Base-by-base conservation (phyloP, 371 early-diverging fungal genomes). In the Choanephora cucurbitarum region DNA sequence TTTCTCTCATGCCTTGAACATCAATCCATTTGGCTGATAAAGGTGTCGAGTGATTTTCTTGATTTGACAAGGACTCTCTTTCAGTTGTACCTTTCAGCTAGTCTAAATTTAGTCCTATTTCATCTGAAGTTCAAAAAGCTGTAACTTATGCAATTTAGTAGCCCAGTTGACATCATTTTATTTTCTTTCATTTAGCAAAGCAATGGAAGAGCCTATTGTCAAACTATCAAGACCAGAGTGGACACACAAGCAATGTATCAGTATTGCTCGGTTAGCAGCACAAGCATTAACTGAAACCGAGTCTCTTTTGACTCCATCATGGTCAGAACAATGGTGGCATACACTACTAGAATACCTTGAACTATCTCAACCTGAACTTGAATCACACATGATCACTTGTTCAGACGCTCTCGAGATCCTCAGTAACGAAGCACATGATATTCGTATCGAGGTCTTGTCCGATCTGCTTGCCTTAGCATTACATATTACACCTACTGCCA, bases 391-490 rank as follows among this genome's bases (percentile, higher is more conserved):
- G 11, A 17, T 49, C 15, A 21, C 55, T 32, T 37, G 18, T 43
- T 58, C 62, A 5, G 28, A 62, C 42, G 74, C 74, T 6, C 34
- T 60, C 1, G 41, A 37, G 0, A 0, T 62, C 0, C 15, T 71
- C 22, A 50, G 55, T 1, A 41, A 24, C 1, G 55, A 62, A 6
- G 44, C 51, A 2, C 54, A 54, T 8, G 77, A 77, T 51, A 73
- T 77, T 31, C 77, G 77, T 33, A 67, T 71, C 17, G 73, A 73
- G 17, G 53, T 69, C 6, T 31, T 77, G 21, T 44, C 69, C 0
- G 77, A 77, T 43, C 17, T 77, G 3, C 31, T 77, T 2, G 73
- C 68, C 13, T 23, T 67, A 42, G 45, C 64, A 44, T 19, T 60
- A 46, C 47, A 51, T 5, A 37, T 52, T n/a, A 40, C 40, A 2